Evolutionary conservation across 164 flowering plant species (phyloP), one percentile per base, ranked within the genome.

Genomic region (Berberis thunbergii): DNA sequence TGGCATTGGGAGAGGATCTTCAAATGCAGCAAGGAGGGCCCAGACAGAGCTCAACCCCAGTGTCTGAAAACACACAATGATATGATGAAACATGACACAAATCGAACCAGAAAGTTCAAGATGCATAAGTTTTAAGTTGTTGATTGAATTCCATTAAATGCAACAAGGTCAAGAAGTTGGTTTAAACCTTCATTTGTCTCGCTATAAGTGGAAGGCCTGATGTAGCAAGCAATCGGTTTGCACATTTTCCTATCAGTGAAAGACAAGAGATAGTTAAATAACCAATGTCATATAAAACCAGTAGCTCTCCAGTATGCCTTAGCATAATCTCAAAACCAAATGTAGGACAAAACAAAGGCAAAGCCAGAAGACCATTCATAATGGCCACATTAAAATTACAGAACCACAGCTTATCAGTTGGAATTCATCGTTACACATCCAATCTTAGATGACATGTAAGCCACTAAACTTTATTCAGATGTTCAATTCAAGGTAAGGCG

Each of bases 11-110:
- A 94, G 85, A 60, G 97, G 97, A 57, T 88, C 91, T 69, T 90
- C 91, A 79, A 94, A 94, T 69, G 97, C 97, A 45, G 95, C 91
- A 59, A 94, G 86, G 67, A 90, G 93, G 41, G 97, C 96, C 98
- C 97, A 94, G 62, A 94, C 83, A 57, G 97, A 79, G 79, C 91
- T 91, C 72, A 94, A 72, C 9, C 88, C 95, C 67, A 94, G 77
- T 67, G 83, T 81, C 98, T 93, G 73, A 68, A 76, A 62, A 66
- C 69, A 77, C 10, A 2, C 49, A 26, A 26, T 26, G 26, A 26
- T 26, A 26, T 26, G 26, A 26, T 26, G 43, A n/a, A 54, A 5
- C 12, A 64, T 43, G 59, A 57, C 41, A 46, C 58, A 54, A 70
- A 43, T 46, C 38, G 56, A 43, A 7, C 56, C 10, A 54, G 11